These are phyloP conservation scores for Nicotiana otophora DNA, from an alignment of 257 asterid species.

Conservation along the genomic window DNA sequence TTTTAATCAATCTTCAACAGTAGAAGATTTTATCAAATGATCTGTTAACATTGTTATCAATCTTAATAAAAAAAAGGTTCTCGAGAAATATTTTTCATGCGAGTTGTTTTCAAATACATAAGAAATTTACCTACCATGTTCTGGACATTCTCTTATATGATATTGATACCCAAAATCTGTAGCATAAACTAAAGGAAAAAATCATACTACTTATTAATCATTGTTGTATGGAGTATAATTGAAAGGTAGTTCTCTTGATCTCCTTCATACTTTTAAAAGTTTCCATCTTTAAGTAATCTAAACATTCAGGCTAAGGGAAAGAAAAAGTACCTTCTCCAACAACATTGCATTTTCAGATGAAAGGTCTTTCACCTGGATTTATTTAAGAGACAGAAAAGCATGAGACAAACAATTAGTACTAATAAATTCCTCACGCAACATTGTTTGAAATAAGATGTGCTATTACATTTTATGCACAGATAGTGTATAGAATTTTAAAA, in stretches of 20 bases:
- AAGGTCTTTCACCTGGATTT: constrained; percentile 60
- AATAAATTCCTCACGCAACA: not conserved
- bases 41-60: too few relatives aligned
- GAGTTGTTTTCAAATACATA: too few relatives aligned
- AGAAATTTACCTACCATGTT: too few relatives aligned
- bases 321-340: constrained; percentile 52
- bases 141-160: too few relatives aligned
- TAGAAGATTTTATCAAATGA: too few relatives aligned
- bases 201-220: not conserved
- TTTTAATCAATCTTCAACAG: too few relatives aligned
- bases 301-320: not conserved
- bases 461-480: too few relatives aligned
- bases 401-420: not conserved
- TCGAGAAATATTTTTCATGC: too few relatives aligned
- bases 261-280: not conserved
- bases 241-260: not conserved
- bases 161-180: too few relatives aligned
- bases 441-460: not conserved
- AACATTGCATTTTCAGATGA: constrained; percentile 68
- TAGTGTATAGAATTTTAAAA: not conserved
- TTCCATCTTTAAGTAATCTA: not conserved
- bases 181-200: not conserved
- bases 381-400: not conserved
- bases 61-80: too few relatives aligned
- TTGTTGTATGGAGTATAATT: not conserved